phyloP scores from a whole-genome alignment of 1,284 basidiomycete genomes.

The Trichosporon sp. region DNA sequence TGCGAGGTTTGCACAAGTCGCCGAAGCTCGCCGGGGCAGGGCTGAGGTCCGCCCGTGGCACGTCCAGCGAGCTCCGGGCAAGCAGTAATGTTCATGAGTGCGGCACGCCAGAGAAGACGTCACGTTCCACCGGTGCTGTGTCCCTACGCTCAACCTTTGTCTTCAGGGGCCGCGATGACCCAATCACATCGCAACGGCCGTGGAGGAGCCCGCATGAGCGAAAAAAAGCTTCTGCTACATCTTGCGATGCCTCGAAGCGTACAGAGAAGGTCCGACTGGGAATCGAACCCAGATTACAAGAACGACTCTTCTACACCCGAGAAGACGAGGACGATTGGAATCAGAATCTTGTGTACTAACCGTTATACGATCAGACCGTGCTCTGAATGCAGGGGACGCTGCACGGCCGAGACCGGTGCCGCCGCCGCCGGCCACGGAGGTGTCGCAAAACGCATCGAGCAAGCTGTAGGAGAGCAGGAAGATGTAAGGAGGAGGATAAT shows the following conservation, averaged over 20 bases:
- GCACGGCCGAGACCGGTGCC: neutral
- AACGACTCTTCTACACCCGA: neutral
- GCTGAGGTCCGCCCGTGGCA: neutral
- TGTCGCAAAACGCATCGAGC: neutral
- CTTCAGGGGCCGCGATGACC: neutral
- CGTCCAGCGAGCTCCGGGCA: neutral
- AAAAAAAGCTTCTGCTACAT: neutral
- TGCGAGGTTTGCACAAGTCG: neutral
- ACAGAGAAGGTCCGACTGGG: neutral
- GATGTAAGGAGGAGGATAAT: neutral
- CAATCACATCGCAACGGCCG: neutral
- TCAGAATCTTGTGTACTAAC: constrained; percentile 1
- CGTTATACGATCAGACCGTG: neutral
- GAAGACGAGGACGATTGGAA: neutral
- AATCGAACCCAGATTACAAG: constrained; percentile 1
- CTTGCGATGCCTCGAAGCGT: neutral
- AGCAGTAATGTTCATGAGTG: too few species aligned
- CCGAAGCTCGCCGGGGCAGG: neutral
- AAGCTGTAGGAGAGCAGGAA: too few species aligned
- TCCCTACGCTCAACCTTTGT: too few species aligned
- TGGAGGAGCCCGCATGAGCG: neutral
- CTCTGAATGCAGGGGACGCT: neutral
- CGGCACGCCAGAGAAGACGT: too few species aligned
- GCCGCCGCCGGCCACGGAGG: neutral
- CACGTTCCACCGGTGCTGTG: too few species aligned